Conservation (phyloP, 2,329 filamentous ascomycete genomes). For the Scortechinia acanthostroma region DNA sequence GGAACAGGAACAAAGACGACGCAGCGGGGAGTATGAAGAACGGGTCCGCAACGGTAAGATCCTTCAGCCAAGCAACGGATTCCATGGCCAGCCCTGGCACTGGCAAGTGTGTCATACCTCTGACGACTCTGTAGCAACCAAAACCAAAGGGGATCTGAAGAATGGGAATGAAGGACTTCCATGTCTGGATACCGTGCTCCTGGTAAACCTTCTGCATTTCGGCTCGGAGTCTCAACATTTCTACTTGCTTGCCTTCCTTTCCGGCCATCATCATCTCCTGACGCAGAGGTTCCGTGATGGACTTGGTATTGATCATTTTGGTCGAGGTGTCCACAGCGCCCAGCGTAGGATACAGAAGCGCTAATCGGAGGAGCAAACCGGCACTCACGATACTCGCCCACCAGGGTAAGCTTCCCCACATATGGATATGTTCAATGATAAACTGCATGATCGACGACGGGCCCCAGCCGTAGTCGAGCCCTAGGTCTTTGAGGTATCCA, state of each 20-base stretch:
- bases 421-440: background rate
- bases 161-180: background rate
- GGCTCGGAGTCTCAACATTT: background rate
- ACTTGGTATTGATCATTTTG: background rate
- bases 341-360: background rate
- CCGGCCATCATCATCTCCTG: background rate
- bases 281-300: background rate
- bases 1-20: background rate
- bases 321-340: background rate
- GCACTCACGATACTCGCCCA: background rate
- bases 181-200: background rate
- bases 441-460: background rate
- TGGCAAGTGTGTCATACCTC: background rate
- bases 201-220: background rate
- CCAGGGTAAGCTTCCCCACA: background rate
- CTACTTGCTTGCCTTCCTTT: background rate
- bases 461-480: constrained; percentile 1
- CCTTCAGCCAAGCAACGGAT: background rate
- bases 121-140: background rate
- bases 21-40: background rate
- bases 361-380: background rate
- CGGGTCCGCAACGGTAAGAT: background rate
- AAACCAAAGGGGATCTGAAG: background rate
- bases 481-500: background rate
- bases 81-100: background rate